Percentiles rank a stretch among this genome's conserved stretches.
phyloP scores from a whole-genome alignment of 768 basidiomycete genomes.

The Podaxis sp. region DNA sequence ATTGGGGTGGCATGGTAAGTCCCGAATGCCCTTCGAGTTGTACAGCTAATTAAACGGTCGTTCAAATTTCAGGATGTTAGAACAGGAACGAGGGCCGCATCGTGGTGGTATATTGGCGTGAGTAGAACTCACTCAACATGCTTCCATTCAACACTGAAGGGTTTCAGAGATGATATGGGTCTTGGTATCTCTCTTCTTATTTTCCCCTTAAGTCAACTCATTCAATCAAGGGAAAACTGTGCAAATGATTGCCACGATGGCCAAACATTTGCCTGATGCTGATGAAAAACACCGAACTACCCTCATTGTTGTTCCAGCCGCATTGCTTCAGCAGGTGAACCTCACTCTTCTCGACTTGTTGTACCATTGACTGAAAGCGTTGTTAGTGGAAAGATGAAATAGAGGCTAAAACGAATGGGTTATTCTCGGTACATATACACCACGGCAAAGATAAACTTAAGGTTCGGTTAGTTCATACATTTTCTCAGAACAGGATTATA shows the following conservation, averaged over 20 bases:
- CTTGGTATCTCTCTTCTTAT: constrained; percentile 31
- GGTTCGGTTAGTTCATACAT: constrained; percentile 18
- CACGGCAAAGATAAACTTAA: constrained; percentile 69
- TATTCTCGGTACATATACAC: constrained; percentile 63
- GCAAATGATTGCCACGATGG: constrained; percentile 79
- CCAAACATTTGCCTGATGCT: constrained; percentile 49
- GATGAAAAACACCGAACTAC: constrained; percentile 50
- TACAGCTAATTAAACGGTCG: not conserved
- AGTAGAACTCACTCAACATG: constrained; percentile 17
- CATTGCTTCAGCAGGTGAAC: constrained; percentile 62
- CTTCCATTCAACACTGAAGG: not conserved
- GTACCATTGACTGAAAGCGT: not conserved
- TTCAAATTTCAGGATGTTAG: constrained; percentile 51
- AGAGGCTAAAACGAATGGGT: constrained; percentile 56
- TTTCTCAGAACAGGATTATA: not conserved
- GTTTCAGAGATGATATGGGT: constrained; percentile 64
- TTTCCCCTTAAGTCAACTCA: not conserved
- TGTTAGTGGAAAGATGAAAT: constrained; percentile 72
- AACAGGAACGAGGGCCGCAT: constrained; percentile 48
- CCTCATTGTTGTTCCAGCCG: constrained; percentile 73
- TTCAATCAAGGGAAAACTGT: constrained; percentile 55
- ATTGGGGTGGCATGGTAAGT: constrained; percentile 71
- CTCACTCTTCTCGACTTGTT: not conserved
- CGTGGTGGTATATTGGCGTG: constrained; percentile 64
- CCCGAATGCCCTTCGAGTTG: not conserved